A percentile compares a stretch with the other conserved stretches of the same genome.
Evolutionary conservation across 192 early-diverging fungal genomes (phyloP).

Genomic region (Chytriomyces sp.): DNA sequence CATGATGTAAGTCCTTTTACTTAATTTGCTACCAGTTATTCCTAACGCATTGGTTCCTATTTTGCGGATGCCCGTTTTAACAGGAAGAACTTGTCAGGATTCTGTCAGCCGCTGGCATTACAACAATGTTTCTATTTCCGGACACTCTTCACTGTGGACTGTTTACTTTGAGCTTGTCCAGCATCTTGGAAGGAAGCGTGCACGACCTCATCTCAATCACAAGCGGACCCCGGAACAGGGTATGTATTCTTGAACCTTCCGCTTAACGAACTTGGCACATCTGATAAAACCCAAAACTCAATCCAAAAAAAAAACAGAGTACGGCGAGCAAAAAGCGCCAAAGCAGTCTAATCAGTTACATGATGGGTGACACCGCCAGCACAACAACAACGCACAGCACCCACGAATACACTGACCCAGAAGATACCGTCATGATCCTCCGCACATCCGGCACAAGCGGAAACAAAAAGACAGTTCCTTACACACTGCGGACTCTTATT

Average conservation of each 20-base stretch:
- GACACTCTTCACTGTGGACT: background rate
- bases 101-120: background rate
- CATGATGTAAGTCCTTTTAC: background rate
- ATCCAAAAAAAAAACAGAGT: background rate
- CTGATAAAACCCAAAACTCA: background rate
- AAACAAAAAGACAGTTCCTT: slow-evolving; percentile 40
- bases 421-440: slow-evolving; percentile 56
- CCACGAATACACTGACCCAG: background rate
- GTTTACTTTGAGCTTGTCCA: background rate
- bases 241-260: background rate
- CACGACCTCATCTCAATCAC: background rate
- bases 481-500: slow-evolving; percentile 25
- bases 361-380: background rate
- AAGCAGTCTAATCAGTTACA: background rate
- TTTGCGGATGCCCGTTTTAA: background rate
- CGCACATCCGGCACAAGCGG: slow-evolving; percentile 87
- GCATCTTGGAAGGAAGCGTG: background rate
- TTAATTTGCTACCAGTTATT: slow-evolving; percentile 7
- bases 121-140: background rate
- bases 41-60: background rate
- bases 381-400: too few relatives aligned
- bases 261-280: background rate
- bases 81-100: background rate
- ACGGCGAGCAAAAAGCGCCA: background rate
- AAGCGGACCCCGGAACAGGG: background rate